These are phyloP conservation scores for Cavenderia fasciculata DNA, from an alignment of 78 protist species.

Conservation along the genomic window DNA sequence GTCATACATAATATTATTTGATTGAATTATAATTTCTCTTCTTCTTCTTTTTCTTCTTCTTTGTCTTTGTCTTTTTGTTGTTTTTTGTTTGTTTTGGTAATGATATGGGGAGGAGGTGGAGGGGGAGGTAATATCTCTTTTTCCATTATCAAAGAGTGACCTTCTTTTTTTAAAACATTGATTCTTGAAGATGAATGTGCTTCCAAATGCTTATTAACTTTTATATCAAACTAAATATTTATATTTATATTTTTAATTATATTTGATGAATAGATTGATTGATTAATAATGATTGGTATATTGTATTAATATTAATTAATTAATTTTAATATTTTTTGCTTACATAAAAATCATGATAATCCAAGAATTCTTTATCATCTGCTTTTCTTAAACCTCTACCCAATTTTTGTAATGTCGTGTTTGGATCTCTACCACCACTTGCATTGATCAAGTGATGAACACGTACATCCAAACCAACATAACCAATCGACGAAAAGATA, in stretches of 20 bases:
- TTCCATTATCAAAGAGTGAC: constrained; percentile 46
- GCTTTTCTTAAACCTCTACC: constrained; percentile 81
- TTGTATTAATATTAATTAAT: not conserved
- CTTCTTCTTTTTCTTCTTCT: too few relatives aligned
- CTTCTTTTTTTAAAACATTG: constrained; percentile 40
- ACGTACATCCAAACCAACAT: constrained; percentile 68
- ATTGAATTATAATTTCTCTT: too few relatives aligned
- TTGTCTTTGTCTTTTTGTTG: too few relatives aligned
- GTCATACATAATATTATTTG: too few relatives aligned
- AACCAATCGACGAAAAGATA: constrained; percentile 71
- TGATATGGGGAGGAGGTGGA: too few relatives aligned
- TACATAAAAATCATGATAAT: constrained; percentile 78
- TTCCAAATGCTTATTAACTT: constrained; percentile 31
- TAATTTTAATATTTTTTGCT: too few relatives aligned
- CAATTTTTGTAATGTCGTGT: constrained; percentile 63
- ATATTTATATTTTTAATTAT: not conserved
- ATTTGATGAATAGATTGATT: not conserved
- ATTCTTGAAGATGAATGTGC: constrained; percentile 58
- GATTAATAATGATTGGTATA: not conserved
- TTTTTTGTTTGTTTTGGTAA: too few relatives aligned
- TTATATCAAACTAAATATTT: constrained; percentile 15
- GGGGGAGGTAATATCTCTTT: constrained; percentile 11
- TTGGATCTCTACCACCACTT: constrained; percentile 79
- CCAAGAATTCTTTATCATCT: constrained; percentile 55
- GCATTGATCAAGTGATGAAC: constrained; percentile 73